These are phyloP conservation scores for Solioccasus polychromus DNA, from an alignment of 768 basidiomycete genomes.

Conservation along the genomic window DNA sequence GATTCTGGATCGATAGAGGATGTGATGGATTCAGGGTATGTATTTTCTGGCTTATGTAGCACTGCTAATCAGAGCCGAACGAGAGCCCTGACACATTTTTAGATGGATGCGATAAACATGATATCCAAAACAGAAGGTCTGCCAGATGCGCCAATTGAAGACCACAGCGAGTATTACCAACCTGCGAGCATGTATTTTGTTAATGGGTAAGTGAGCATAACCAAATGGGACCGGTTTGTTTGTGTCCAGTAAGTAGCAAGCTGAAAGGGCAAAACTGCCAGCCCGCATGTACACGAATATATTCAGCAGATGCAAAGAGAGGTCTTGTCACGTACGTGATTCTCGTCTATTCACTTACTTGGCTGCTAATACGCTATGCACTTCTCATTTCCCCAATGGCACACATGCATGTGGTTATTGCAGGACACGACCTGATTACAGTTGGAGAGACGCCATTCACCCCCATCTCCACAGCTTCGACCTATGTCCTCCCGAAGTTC, in stretches of 20 bases:
- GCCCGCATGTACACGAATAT: conserved; percentile 65
- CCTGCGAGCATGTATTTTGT: conserved; percentile 50
- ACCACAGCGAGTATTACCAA: conserved; percentile 51
- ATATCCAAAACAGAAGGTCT: conserved; percentile 62
- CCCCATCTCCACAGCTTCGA: conserved; percentile 44
- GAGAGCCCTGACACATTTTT: background rate
- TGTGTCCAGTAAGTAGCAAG: no score
- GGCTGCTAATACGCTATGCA: no score
- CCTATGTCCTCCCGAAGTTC: conserved; percentile 54
- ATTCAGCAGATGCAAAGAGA: conserved; percentile 62
- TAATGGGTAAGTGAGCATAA: conserved; percentile 48
- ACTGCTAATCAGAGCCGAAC: background rate
- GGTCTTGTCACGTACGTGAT: conserved; percentile 59
- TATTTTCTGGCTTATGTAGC: no score
- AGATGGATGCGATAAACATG: conserved; percentile 73
- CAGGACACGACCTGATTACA: conserved; percentile 60
- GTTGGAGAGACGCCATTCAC: conserved; percentile 66
- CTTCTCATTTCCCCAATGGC: no score
- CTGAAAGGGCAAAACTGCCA: no score
- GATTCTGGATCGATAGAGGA: conserved; percentile 69
- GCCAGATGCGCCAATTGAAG: conserved; percentile 61
- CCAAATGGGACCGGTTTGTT: no score
- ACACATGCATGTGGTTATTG: no score
- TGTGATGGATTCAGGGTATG: conserved; percentile 75
- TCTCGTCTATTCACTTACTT: no score